Evolutionary conservation across 306 rosid species (phyloP), one percentile per base, ranked within the genome.

Genomic region (Cucurbita pepo): DNA sequence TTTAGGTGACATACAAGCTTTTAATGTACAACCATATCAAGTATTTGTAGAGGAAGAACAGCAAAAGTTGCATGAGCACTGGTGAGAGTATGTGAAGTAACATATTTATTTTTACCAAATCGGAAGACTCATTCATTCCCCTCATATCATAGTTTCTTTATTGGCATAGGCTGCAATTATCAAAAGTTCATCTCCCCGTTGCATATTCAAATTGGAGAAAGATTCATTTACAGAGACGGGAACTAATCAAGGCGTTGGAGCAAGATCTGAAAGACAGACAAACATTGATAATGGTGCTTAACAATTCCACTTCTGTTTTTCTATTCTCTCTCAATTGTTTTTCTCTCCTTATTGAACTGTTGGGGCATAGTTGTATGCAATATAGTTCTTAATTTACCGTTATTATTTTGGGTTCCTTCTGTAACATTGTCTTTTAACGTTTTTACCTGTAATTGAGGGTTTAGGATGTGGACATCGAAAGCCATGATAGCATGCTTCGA

Each of bases 21-120:
- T 88, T 77, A 82, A 85, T 60, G 97, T 91, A 75, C 97, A 83
- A 75, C 96, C 99, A 60, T 94, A 94, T 65, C 82, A 82, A 85
- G 81, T 83, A 45, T 94, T 91, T 78, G 84, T 91, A 76, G 81
- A 89, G 83, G 99, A 94, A 79, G 97, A 94, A 69, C 89, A 83
- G 79, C 86, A 94, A 78, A 94, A 91, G 79, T 82, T 94, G 92
- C 89, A 71, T 60, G 91, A 87, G 70, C 89, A 88, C 83, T 94
- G 99, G 99, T 94, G 75, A 86, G 99, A 85, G 75, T 79, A 69
- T 16, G 50, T 55, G 15, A 70, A 58, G 40, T 51, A 56, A 72
- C 48, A 15, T 30, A 30, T 61, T 56, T 76, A n/a, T 43, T 40
- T 75, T 50, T 54, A 72, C 73, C 40, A 37, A 45, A 47, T 52